Evolutionary conservation across 192 early-diverging fungal species (phyloP), one percentile per base, ranked within the genome.

Genomic region (Entomortierella beljakovae): DNA sequence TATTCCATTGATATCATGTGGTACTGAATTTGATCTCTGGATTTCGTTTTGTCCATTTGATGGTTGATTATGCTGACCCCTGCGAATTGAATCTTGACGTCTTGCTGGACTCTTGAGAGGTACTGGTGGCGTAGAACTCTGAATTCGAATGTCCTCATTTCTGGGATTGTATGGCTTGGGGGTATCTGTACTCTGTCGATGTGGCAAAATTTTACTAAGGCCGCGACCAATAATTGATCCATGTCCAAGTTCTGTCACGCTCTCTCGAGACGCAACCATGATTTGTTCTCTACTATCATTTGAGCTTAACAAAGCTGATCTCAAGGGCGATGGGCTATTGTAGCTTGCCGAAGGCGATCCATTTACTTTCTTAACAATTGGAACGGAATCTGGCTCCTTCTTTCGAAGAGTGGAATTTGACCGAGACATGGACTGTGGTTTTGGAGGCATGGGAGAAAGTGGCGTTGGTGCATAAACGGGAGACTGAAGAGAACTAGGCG

Each of bases 371-470:
- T n/a, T 46, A 11, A 37, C 20, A 11, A 64, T 52, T 2, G 61
- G 57, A 25, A 63, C 37, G 4, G 66, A 58, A 35, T 75, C 60
- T 2, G 54, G 18, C 6, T 50, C 52, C 18, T 56, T 16, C 6
- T 37, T 60, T 0, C 74, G 60, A 34, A 61, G 61, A 31, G 59
- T 13, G 1, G 49, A 54, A 6, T 49, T 6, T 3, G 48, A 20
- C 11, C 43, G 63, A 6, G 40, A 1, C 29, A 38, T 9, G 18
- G 13, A 32, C 10, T 26, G 11, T n/a, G 43, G 50, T 34, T 64
- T 70, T 20, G 60, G 67, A 29, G 75, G 75, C 75, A 79, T 79
- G 4, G 75, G 75, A 20, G 75, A 79, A 2, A 79, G 51, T 1
- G 75, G 65, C 8, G 53, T 79, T 6, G 49, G 34, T 1, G 42